These are phyloP conservation scores for Rhizopogon sp. DNA, from an alignment of 768 basidiomycete genomes.

Conservation along the genomic window DNA sequence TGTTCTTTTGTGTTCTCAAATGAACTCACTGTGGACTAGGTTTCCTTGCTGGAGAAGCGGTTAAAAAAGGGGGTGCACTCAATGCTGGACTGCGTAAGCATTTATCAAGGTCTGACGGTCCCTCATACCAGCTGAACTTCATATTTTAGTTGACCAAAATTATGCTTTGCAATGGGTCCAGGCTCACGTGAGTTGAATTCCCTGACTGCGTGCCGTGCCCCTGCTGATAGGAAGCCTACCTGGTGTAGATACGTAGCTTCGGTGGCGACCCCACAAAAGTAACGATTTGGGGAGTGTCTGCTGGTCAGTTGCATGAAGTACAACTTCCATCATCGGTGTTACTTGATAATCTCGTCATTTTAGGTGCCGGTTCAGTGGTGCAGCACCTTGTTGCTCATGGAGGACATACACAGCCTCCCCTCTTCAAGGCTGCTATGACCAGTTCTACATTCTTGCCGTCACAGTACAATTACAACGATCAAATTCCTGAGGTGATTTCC, in stretches of 20 bases:
- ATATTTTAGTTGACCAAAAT: constrained; percentile 29
- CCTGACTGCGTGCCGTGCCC: background rate
- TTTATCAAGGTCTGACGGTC: background rate
- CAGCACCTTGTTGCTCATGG: constrained; percentile 29
- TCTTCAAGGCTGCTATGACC: constrained; percentile 28
- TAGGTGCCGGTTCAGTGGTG: constrained; percentile 31
- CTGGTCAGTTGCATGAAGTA: constrained; percentile 10
- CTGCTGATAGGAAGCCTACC: background rate
- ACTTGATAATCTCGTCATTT: background rate
- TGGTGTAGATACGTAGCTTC: constrained; percentile 9
- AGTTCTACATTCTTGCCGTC: constrained; percentile 26
- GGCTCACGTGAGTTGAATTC: constrained; percentile 9
- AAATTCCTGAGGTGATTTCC: no score
- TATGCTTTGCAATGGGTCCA: constrained; percentile 33
- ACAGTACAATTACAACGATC: no score
- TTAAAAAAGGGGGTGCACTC: constrained; percentile 31
- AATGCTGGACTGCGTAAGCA: constrained; percentile 45
- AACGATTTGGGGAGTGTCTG: constrained; percentile 33
- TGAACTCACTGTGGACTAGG: constrained; percentile 15
- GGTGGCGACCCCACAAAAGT: constrained; percentile 28
- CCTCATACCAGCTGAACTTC: background rate
- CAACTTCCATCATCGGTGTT: background rate
- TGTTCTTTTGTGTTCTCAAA: background rate
- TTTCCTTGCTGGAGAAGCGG: constrained; percentile 38
- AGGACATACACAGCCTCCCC: constrained; percentile 24